Conservation (phyloP, 768 basidiomycete genomes). For the Melanogaster broomeanus region DNA sequence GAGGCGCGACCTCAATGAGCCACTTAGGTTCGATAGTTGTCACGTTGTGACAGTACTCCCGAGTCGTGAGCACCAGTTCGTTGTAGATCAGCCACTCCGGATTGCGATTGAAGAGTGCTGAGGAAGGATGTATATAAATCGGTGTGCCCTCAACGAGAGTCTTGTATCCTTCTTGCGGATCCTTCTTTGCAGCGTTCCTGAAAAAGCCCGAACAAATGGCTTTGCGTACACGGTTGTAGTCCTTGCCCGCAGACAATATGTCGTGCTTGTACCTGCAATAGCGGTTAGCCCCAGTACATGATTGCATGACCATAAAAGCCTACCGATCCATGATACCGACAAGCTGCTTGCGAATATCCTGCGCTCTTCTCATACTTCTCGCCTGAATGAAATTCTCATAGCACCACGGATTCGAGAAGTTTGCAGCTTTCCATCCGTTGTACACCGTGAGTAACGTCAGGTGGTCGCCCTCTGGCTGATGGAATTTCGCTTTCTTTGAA, state of each 20-base stretch:
- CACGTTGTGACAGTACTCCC: slow-evolving; percentile 91
- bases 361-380: slow-evolving; percentile 93
- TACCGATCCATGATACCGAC: slow-evolving; percentile 99
- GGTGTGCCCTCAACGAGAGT: slow-evolving; percentile 98
- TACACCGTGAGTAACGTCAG: slow-evolving; percentile 91
- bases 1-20: slow-evolving; percentile 97
- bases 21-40: slow-evolving; percentile 97
- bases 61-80: slow-evolving; percentile 94
- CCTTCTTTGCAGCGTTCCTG: slow-evolving; percentile 98
- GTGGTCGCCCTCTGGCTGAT: slow-evolving; percentile 98
- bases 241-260: slow-evolving; percentile 86
- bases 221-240: slow-evolving; percentile 90
- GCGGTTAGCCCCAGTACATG: slow-evolving; percentile 2
- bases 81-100: slow-evolving; percentile 98
- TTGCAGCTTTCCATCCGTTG: slow-evolving; percentile 97
- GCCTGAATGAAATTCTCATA: slow-evolving; percentile 99
- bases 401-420: slow-evolving; percentile 98
- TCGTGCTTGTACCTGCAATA: slow-evolving; percentile 89
- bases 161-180: slow-evolving; percentile 97
- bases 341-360: slow-evolving; percentile 97
- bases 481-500: slow-evolving; percentile 99
- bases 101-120: slow-evolving; percentile 93
- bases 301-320: slow-evolving; percentile 21
- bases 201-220: slow-evolving; percentile 98
- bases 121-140: slow-evolving; percentile 97